These are phyloP conservation scores for Termitomyces sp. DNA, from an alignment of 768 basidiomycete genomes.

Conservation along the genomic window DNA sequence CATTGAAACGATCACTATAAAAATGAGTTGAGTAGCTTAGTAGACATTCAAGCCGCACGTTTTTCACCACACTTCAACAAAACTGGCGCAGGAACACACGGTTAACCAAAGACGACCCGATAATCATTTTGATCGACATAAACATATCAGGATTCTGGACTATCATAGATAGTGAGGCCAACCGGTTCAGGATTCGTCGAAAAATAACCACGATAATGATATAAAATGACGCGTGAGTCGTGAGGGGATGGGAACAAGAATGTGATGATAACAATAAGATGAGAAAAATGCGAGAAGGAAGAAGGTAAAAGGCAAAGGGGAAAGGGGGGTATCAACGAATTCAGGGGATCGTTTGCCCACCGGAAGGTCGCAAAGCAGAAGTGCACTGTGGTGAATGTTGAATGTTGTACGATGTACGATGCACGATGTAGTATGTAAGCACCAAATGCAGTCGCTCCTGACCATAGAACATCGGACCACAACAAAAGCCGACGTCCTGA, in stretches of 20 bases:
- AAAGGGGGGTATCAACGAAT: conserved; percentile 16
- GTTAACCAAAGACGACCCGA: too few relatives aligned
- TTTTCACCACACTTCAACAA: too few relatives aligned
- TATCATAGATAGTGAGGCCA: not conserved
- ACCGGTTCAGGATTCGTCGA: not conserved
- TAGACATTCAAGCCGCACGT: too few relatives aligned
- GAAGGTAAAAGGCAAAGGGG: not conserved
- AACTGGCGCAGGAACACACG: too few relatives aligned
- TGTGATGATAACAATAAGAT: not conserved
- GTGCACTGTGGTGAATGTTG: not conserved
- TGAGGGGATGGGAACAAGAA: not conserved
- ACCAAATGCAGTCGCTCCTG: not conserved
- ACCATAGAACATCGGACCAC: conserved; percentile 1
- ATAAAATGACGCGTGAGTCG: not conserved
- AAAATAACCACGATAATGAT: not conserved
- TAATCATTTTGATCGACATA: not conserved
- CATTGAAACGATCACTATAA: too few relatives aligned
- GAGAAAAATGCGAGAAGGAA: not conserved
- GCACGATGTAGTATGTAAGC: not conserved
- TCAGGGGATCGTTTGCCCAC: conserved; percentile 17
- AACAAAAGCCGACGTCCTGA: not conserved
- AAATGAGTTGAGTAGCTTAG: too few relatives aligned
- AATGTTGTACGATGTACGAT: not conserved
- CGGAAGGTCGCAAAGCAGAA: not conserved
- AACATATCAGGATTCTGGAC: not conserved